A percentile compares a stretch with the other conserved stretches of the same genome.
These are phyloP conservation scores for Actinomortierella wolfii DNA, from an alignment of 371 early-diverging fungal genomes.

Conservation along the genomic window DNA sequence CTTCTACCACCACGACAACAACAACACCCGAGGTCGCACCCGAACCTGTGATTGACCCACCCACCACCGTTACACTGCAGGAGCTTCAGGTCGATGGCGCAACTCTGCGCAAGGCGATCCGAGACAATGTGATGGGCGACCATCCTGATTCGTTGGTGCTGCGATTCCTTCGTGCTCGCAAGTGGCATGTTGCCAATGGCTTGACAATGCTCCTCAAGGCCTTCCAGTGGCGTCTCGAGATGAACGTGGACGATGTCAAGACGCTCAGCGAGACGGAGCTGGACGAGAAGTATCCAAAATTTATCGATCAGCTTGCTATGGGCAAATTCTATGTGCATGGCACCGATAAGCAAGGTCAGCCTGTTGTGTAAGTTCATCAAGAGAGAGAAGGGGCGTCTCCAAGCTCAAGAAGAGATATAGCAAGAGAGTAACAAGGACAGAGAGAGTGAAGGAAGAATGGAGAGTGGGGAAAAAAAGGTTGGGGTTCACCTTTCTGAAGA, in stretches of 20 bases:
- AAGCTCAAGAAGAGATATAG: too few relatives aligned
- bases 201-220: slow-evolving; percentile 58
- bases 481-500: too few relatives aligned
- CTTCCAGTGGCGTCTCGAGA: slow-evolving; percentile 61
- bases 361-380: slow-evolving; percentile 51
- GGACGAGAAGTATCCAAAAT: slow-evolving; percentile 48
- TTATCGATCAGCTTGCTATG: slow-evolving; percentile 49
- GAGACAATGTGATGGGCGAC: slow-evolving; percentile 56
- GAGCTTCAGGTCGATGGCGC: slow-evolving; percentile 51
- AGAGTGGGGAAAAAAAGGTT: too few relatives aligned
- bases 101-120: slow-evolving; percentile 45
- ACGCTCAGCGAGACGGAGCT: slow-evolving; percentile 58
- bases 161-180: slow-evolving; percentile 70
- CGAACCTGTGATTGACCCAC: slow-evolving; percentile 50
- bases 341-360: slow-evolving; percentile 53
- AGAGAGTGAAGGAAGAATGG: too few relatives aligned
- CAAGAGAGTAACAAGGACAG: too few relatives aligned
- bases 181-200: slow-evolving; percentile 66
- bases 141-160: slow-evolving; percentile 62
- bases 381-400: background rate
- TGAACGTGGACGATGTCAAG: slow-evolving; percentile 55
- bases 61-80: slow-evolving; percentile 49
- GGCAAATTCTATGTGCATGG: slow-evolving; percentile 59
- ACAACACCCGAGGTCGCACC: slow-evolving; percentile 49
- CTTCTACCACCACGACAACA: background rate